Evolutionary conservation across 2,329 filamentous ascomycete species (phyloP).

Genomic region (Rhytidhysteron rufulum): DNA sequence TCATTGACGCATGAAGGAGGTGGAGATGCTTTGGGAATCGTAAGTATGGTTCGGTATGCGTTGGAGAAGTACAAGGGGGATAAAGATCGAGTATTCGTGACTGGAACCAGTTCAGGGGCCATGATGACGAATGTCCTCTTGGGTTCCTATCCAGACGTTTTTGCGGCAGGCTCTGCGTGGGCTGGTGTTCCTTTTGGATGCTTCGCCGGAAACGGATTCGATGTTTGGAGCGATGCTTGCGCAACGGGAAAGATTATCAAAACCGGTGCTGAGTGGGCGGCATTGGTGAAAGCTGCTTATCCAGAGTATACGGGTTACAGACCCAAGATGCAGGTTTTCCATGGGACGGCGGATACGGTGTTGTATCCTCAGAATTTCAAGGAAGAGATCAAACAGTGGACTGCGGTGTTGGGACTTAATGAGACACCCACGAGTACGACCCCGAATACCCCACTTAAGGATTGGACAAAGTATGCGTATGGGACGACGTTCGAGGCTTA

Average conservation of each 20-base stretch:
- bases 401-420: conserved; percentile 6
- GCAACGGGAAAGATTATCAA: conserved; percentile 42
- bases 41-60: conserved; percentile 53
- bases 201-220: conserved; percentile 38
- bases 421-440: conserved; percentile 10
- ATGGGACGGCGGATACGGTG: conserved; percentile 47
- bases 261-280: conserved; percentile 44
- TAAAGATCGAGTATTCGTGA: conserved; percentile 46
- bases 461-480: too few relatives aligned
- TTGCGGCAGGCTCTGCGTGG: conserved; percentile 45
- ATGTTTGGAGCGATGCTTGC: conserved; percentile 48
- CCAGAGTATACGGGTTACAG: conserved; percentile 43
- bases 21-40: conserved; percentile 51
- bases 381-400: conserved; percentile 36
- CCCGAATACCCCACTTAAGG: too few relatives aligned
- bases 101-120: conserved; percentile 47
- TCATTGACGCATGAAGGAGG: conserved; percentile 53
- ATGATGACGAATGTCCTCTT: conserved; percentile 52
- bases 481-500: too few relatives aligned
- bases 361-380: conserved; percentile 50
- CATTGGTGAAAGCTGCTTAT: conserved; percentile 42
- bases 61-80: conserved; percentile 48
- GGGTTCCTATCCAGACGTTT: conserved; percentile 47
- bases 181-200: conserved; percentile 51
- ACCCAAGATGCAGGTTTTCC: conserved; percentile 53